phyloP scores from a whole-genome alignment of 345 rosid species.

The Syzygium jambos region DNA sequence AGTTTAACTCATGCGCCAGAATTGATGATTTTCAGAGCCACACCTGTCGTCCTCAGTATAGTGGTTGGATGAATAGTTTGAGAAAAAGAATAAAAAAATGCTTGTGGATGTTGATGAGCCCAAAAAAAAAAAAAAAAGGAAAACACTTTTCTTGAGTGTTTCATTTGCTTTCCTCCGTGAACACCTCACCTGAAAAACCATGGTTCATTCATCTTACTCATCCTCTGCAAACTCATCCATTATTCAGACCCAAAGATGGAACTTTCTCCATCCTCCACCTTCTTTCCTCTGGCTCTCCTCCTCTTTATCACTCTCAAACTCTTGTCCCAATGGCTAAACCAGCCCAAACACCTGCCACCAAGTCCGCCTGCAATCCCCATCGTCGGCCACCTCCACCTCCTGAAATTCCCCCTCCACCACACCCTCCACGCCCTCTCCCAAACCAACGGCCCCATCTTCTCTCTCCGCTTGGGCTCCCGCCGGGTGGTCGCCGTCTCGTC shows the following conservation, averaged over 20 bases:
- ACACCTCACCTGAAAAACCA: too few species aligned
- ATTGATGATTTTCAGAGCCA: too few species aligned
- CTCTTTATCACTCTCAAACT: background rate
- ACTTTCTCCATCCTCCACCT: background rate
- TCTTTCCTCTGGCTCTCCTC: background rate
- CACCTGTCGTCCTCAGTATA: too few species aligned
- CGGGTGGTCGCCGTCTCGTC: conserved; percentile 10
- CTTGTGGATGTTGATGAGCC: too few species aligned
- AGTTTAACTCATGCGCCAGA: too few species aligned
- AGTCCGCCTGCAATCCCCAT: conserved; percentile 13
- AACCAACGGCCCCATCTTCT: conserved; percentile 9
- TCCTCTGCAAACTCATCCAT: background rate
- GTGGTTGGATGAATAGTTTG: too few species aligned
- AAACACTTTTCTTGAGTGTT: too few species aligned
- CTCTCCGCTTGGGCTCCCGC: conserved; percentile 18
- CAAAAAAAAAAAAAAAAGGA: too few species aligned
- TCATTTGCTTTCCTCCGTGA: too few species aligned
- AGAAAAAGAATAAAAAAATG: too few species aligned
- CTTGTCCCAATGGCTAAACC: background rate
- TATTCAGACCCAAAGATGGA: background rate
- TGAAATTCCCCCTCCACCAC: conserved; percentile 2
- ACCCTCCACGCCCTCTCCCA: conserved; percentile 2
- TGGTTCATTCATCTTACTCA: background rate
- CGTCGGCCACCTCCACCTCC: conserved; percentile 8
- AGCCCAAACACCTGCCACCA: background rate